Evolutionary conservation across 2,329 filamentous ascomycete species (phyloP).

Genomic region (Penicillium sp.): DNA sequence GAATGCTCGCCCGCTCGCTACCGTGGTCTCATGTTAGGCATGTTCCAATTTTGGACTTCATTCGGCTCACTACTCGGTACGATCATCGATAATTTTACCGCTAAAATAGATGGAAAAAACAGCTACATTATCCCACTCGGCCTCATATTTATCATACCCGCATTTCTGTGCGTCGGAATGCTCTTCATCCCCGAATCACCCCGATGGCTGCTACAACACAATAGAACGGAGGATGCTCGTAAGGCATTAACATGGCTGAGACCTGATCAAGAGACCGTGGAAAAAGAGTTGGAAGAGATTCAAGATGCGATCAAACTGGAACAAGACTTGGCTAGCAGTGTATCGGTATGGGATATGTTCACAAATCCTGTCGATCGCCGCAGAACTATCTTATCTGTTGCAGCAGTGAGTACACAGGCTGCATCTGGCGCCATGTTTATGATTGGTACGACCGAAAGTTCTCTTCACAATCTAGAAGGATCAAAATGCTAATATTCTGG

Average conservation of each 20-base stretch:
- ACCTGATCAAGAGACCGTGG: constrained; percentile 34
- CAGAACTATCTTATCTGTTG: constrained; percentile 54
- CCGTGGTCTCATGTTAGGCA: constrained; percentile 53
- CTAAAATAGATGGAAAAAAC: constrained; percentile 41
- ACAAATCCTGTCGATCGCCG: constrained; percentile 57
- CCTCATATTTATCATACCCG: constrained; percentile 52
- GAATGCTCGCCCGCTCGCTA: constrained; percentile 57
- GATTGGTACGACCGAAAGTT: constrained; percentile 49
- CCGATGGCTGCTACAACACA: constrained; percentile 45
- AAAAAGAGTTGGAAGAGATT: constrained; percentile 41
- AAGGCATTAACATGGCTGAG: constrained; percentile 44
- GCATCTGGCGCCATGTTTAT: constrained; percentile 62
- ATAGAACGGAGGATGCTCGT: constrained; percentile 23
- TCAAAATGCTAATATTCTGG: not conserved
- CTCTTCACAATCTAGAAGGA: no score
- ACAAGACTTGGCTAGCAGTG: constrained; percentile 36
- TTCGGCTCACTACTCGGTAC: constrained; percentile 53
- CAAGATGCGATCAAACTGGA: constrained; percentile 41
- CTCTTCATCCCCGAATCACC: constrained; percentile 54
- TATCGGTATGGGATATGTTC: constrained; percentile 54
- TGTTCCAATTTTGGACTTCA: constrained; percentile 55
- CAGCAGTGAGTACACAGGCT: constrained; percentile 55
- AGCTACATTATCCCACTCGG: constrained; percentile 56
- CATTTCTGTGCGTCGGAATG: constrained; percentile 50
- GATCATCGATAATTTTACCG: constrained; percentile 49